Evolutionary conservation across 768 basidiomycete genomes (phyloP), one percentile per base, ranked within the genome.

Genomic region (Naganishia randhawae): DNA sequence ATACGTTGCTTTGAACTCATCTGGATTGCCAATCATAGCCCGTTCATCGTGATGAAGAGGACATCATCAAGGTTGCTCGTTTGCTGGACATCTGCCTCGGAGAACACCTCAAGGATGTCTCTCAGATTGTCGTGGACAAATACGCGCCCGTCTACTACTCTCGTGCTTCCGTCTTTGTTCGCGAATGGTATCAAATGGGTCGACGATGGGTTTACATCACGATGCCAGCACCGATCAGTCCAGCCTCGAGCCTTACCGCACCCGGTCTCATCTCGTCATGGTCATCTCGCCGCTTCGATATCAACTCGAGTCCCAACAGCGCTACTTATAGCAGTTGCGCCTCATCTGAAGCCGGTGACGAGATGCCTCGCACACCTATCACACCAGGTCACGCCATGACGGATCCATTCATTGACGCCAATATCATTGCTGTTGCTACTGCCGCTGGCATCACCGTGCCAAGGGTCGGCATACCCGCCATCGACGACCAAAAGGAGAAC

Each of bases 81-180:
- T 85, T 86, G 68, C 85, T 99, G 77, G 95, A 99, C 81, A 86
- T 82, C 67, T 88, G 91, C 72, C 85, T 98, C 74, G 86, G 89
- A 32, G 89, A 88, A 77, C 87, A 91, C 76, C 88, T 95, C 82
- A 90, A 93, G 75, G 89, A 91, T 72, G 85, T 99, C 35, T 97
- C 95, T 14, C 90, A 95, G 80, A 93, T 90, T n/a, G 83, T 97
- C 75, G 87, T 97, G 77, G 92, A 94, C 83, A 99, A 99, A 83
- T 97, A 99, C 82, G 94, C 94, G 6, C 93, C 91, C 74, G 88
- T 89, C 50, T 96, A 94, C 82, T 98, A 95, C 82, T 92, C 91
- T 55, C 94, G 93, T 82, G 92, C 93, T 0, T 93, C 95, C 27
- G 92, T 89, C 27, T 87, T 91, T 77, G 91, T 92, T 70, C 88